Evolutionary conservation across 768 basidiomycete genomes (phyloP), one percentile per base, ranked within the genome.

Genomic region (Amanita inopinata): DNA sequence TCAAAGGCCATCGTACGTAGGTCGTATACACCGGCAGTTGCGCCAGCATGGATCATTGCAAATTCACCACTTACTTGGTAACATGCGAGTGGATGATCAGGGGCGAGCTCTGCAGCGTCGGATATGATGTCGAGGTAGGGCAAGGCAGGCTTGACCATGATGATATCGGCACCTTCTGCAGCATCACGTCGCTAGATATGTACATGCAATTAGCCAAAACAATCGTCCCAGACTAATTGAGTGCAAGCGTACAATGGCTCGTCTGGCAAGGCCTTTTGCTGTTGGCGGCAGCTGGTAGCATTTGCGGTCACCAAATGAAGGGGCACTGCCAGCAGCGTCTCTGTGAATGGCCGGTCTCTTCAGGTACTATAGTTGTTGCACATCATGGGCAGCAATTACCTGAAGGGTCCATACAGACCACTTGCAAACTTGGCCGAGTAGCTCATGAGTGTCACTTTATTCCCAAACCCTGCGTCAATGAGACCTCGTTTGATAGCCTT

Each of bases 361-460:
- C n/a, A n/a, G 8, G n/a, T 10, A 40, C 28, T 40, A 18, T 7
- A 8, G 9, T 15, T 9, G 15, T 30, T 37, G 9, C 14, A 9
- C 15, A 4, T 24, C 17, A 8, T 18, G 20, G 14, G 9, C 6
- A 23, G 22, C 5, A 51, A 72, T 46, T 48, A 88, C 88, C 91
- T 71, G 76, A 99, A 99, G 1, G 96, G 96, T 1, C 96, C 96
- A 57, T 99, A 99, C 46, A 98, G 60, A 4, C 79, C 76, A 52
- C 90, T 94, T 3, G 96, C 93, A 53, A 99, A 99, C 61, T 99
- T 99, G 47, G 96, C 96, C 6, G 89, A 87, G 58, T 99, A 99
- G 33, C 83, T 80, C 96, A 99, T 98, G 39, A 99, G 70, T 4
- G 84, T 83, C 60, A 87, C 91, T 55, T 76, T 76, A 63, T 97